Conservation (phyloP, 148 eudicot species). For the Suaeda aralocaspica region DNA sequence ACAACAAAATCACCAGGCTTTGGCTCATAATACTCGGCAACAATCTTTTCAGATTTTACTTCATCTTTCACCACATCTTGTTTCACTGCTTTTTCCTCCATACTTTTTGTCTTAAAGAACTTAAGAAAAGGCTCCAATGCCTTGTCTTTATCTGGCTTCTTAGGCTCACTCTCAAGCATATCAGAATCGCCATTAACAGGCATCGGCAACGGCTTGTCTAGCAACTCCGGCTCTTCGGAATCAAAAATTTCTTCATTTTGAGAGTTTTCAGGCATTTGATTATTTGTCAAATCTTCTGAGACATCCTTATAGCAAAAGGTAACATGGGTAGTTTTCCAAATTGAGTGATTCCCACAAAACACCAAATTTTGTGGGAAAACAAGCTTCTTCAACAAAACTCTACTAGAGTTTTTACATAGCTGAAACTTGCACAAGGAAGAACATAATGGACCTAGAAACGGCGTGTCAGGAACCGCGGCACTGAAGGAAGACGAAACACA, state of each 20-base stretch:
- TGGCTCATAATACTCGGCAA: constrained; percentile 84
- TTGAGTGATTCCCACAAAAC: constrained; percentile 24
- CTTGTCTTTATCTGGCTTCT: constrained; percentile 46
- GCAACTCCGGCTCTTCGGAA: constrained; percentile 63
- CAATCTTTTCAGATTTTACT: constrained; percentile 37
- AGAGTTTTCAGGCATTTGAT: constrained; percentile 30
- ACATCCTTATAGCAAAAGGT: constrained; percentile 45
- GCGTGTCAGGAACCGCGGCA: background rate
- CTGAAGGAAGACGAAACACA: constrained; percentile 19
- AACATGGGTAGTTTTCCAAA: constrained; percentile 38
- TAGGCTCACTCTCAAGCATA: constrained; percentile 29
- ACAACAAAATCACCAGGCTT: constrained; percentile 83
- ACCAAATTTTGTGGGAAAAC: constrained; percentile 20
- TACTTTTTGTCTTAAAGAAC: constrained; percentile 57
- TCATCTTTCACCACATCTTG: constrained; percentile 15
- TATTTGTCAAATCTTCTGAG: constrained; percentile 31
- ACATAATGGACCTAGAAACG: constrained; percentile 11
- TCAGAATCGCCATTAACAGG: constrained; percentile 25
- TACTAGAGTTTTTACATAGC: constrained; percentile 28
- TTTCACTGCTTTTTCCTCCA: constrained; percentile 31
- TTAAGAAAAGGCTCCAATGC: constrained; percentile 71
- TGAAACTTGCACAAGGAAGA: constrained; percentile 17
- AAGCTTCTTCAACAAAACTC: constrained; percentile 16
- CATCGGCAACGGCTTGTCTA: constrained; percentile 63
- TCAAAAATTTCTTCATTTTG: constrained; percentile 32